Evolutionary conservation across 257 asterid species (phyloP).

Genomic region (Solanum medicagineum): DNA sequence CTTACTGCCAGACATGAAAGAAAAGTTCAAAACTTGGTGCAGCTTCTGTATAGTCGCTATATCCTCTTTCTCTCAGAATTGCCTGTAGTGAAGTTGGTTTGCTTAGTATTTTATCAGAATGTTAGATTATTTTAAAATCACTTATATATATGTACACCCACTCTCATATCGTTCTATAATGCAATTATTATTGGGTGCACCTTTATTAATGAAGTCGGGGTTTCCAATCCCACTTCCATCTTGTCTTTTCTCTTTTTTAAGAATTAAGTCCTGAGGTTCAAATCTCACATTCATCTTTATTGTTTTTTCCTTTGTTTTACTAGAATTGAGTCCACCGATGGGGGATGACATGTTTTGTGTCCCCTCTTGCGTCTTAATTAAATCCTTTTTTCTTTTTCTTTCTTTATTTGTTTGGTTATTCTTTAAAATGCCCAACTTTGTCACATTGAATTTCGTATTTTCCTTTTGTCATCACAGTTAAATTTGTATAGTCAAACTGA

Average conservation of each 20-base stretch:
- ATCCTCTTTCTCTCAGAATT: not conserved
- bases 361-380: not conserved
- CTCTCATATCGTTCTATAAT: not conserved
- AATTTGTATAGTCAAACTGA: too few species aligned
- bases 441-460: too few species aligned
- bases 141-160: not conserved
- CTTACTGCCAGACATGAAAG: not conserved
- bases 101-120: not conserved
- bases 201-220: not conserved
- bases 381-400: too few species aligned
- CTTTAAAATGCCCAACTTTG: too few species aligned
- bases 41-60: not conserved
- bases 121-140: not conserved
- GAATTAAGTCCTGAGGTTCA: not conserved
- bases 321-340: not conserved
- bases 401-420: too few species aligned
- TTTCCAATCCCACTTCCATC: not conserved
- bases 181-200: not conserved
- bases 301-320: not conserved
- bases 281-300: not conserved
- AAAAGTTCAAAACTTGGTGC: not conserved
- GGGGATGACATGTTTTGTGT: not conserved
- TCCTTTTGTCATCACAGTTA: too few species aligned
- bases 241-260: too few species aligned
- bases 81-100: not conserved